phyloP scores from a whole-genome alignment of 2,329 filamentous ascomycete genomes.

The Fusarium anguioides region DNA sequence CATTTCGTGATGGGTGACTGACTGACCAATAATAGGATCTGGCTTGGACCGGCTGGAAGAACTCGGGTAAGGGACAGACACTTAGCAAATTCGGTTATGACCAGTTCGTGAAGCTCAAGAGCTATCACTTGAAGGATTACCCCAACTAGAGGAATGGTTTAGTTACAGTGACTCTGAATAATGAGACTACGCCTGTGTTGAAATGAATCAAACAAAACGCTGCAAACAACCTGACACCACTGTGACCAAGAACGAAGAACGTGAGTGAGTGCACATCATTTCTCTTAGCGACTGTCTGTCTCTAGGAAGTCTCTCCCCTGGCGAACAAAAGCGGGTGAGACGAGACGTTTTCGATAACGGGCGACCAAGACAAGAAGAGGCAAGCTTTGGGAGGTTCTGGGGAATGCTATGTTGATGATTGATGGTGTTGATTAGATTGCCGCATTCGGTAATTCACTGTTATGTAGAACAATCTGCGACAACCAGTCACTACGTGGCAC shows the following conservation, averaged over 20 bases:
- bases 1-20: constrained; percentile 12
- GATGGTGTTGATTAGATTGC: not conserved
- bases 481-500: constrained; percentile 19
- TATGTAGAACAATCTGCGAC: constrained; percentile 29
- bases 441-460: constrained; percentile 29
- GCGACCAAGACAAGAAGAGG: constrained; percentile 12
- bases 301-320: constrained; percentile 15
- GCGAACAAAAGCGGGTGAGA: constrained; percentile 22
- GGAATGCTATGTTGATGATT: not conserved
- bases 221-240: constrained; percentile 16
- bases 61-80: constrained; percentile 91
- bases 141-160: constrained; percentile 61
- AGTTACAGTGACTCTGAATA: constrained; percentile 28
- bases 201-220: constrained; percentile 22
- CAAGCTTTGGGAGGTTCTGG: not conserved
- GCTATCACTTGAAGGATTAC: constrained; percentile 89
- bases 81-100: constrained; percentile 92
- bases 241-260: not conserved
- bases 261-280: constrained; percentile 17
- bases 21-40: constrained; percentile 70
- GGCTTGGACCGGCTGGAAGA: constrained; percentile 98
- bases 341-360: constrained; percentile 34
- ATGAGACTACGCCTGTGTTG: constrained; percentile 20
- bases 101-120: constrained; percentile 96
- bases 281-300: constrained; percentile 36